phyloP scores from a whole-genome alignment of 352 stramenopile species.

The Peronospora farinosa region DNA sequence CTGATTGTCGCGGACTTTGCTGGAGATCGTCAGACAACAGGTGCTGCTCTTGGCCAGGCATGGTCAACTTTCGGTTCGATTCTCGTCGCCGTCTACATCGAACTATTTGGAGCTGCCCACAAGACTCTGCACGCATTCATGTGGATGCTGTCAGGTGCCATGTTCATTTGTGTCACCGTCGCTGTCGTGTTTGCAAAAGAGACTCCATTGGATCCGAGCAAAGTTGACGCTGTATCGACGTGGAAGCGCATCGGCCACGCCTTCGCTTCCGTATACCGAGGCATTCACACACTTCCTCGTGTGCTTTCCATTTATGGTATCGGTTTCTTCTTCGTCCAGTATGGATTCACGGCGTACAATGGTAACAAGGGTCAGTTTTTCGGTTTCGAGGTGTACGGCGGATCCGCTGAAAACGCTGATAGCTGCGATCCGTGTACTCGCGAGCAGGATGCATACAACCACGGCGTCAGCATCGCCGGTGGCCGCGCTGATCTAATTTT shows the following conservation, averaged over 20 bases:
- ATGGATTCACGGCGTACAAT: constrained; percentile 52
- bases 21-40: constrained; percentile 44
- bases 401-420: constrained; percentile 29
- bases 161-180: constrained; percentile 30
- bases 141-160: constrained; percentile 35
- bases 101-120: constrained; percentile 40
- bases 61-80: constrained; percentile 40
- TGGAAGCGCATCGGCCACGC: constrained; percentile 23
- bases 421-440: constrained; percentile 26
- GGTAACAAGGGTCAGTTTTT: constrained; percentile 59
- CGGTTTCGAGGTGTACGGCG: constrained; percentile 41
- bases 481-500: constrained; percentile 25
- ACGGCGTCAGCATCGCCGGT: constrained; percentile 36
- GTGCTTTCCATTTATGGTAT: constrained; percentile 30
- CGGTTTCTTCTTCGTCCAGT: constrained; percentile 36
- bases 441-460: constrained; percentile 30
- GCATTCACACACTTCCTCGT: constrained; percentile 25
- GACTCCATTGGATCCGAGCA: constrained; percentile 15
- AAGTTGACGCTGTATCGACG: constrained; percentile 10
- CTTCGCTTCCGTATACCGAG: constrained; percentile 29
- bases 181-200: constrained; percentile 30
- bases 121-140: constrained; percentile 42
- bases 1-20: constrained; percentile 51
- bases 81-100: constrained; percentile 42
- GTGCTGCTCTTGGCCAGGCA: constrained; percentile 34